Percentiles rank a stretch among this genome's conserved stretches.
These are phyloP conservation scores for Pestalotiopsis sp. DNA, from an alignment of 2,329 filamentous ascomycete species.

Conservation along the genomic window DNA sequence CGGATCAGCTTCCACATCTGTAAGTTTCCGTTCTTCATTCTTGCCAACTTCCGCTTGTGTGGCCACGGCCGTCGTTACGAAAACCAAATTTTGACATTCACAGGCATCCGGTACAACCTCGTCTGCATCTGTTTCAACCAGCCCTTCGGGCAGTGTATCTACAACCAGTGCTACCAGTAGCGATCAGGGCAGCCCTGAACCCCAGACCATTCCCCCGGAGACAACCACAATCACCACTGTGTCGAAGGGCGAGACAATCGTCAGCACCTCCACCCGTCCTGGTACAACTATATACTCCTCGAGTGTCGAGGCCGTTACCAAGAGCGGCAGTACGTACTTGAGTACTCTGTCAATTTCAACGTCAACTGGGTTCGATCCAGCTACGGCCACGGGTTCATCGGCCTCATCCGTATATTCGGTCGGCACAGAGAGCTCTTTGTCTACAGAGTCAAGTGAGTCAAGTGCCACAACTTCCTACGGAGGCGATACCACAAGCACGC, in stretches of 20 bases:
- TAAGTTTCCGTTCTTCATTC: background rate
- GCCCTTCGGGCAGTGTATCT: background rate
- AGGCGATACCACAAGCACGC: background rate
- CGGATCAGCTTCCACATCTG: background rate
- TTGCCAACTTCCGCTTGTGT: background rate
- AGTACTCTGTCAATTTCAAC: no score
- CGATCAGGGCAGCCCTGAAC: background rate
- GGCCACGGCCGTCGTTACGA: background rate
- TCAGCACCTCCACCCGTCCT: slow-evolving; percentile 20
- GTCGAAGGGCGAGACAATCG: slow-evolving; percentile 18
- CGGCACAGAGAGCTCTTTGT: background rate
- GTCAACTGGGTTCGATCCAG: background rate
- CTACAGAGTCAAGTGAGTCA: background rate
- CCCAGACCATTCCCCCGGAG: slow-evolving; percentile 6
- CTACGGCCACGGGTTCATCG: background rate
- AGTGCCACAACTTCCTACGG: background rate
- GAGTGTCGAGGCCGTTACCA: background rate
- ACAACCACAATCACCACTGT: slow-evolving; percentile 18
- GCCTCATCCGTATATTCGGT: background rate
- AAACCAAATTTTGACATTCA: background rate
- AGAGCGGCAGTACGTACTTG: background rate
- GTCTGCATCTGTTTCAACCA: background rate
- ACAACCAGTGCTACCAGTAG: slow-evolving; percentile 1
- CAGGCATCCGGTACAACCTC: background rate
- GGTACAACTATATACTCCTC: slow-evolving; percentile 22